Base-by-base conservation (phyloP, 176 grass and related monocot species). In the Thinopyrum elongatum region DNA sequence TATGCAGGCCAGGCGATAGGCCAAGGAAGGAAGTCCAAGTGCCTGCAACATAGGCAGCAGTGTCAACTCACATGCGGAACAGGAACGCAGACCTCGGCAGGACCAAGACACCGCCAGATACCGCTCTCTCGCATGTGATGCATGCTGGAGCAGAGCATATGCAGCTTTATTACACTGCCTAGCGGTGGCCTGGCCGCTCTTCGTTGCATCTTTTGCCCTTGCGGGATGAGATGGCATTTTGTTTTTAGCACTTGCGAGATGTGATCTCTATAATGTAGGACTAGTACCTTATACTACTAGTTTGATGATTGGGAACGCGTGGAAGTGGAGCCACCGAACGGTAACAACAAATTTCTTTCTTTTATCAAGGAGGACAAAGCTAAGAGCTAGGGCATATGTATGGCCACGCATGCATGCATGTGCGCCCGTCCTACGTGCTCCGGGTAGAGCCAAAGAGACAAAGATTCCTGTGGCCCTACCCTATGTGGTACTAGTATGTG, bases 81-180 rank as follows among this genome's bases (percentile, higher is more conserved):
- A 60, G 84, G 49, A 31, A 58, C 16, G 65, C 64, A 57, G 60
- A 36, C 17, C 73, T 22, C 57, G 14, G 60, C 30, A 30, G 75
- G 51, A 60, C 26, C 31, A 59, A n/a, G 73, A 79, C 63, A 60
- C 27, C 42, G 1, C 73, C 10, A 34, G 29, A 55, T 53, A 53
- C 65, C 73, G 41, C 29, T 60, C 47, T 53, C 49, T 19, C 81
- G 5, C 69, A 83, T 83, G 69, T 62, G 69, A 74, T 8, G 33
- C 16, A 74, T 8, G 33, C 16, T 19, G 70, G 7, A 34, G 17
- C 26, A 67, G 49, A 53, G 62, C 23, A 31, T 8, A 14, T 13
- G 36, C 55, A 64, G 82, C 70, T 74, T 83, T 83, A 19, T 83
- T 83, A 19, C 25, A 15, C 71, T 63, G 23, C 23, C 58, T 2